Evolutionary conservation across 805 yeast genomes (phyloP).

Genomic region (Schizosaccharomyces osmophilus): DNA sequence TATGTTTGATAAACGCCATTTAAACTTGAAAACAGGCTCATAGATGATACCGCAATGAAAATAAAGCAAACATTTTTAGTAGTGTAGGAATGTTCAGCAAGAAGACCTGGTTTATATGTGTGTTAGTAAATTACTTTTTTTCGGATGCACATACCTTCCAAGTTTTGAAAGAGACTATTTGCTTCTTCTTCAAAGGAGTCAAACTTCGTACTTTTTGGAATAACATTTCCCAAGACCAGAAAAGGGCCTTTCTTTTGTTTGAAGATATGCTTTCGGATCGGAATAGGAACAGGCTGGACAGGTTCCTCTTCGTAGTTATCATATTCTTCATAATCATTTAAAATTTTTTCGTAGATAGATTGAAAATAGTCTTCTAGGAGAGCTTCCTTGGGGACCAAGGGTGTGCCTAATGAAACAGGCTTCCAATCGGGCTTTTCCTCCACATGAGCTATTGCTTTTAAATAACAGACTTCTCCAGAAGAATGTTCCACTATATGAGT

Average conservation of each 20-base stretch:
- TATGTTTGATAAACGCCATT: slow-evolving; percentile 34
- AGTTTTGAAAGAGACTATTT: neutral
- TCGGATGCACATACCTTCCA: neutral
- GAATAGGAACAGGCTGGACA: neutral
- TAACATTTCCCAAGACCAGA: neutral
- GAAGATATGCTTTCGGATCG: neutral
- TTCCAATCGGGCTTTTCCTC: slow-evolving; percentile 12
- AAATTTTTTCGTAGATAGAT: neutral
- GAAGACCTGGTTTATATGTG: neutral
- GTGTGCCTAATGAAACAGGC: neutral
- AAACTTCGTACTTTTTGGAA: neutral
- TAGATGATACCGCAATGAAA: slow-evolving; percentile 34
- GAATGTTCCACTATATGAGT: slow-evolving; percentile 20
- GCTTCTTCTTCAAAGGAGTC: neutral
- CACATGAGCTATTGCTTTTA: slow-evolving; percentile 29
- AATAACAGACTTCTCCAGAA: slow-evolving; percentile 45
- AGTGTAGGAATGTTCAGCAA: neutral
- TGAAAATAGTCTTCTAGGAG: neutral
- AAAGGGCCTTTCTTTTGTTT: neutral
- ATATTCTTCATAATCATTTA: neutral
- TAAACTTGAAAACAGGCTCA: slow-evolving; percentile 36
- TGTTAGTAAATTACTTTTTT: neutral
- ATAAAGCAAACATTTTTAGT: slow-evolving; percentile 19
- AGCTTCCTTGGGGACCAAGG: neutral
- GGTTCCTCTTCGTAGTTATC: neutral